Evolutionary conservation across 2,329 filamentous ascomycete species (phyloP), one percentile per base, ranked within the genome.

Genomic region (Colletotrichum tabaci): DNA sequence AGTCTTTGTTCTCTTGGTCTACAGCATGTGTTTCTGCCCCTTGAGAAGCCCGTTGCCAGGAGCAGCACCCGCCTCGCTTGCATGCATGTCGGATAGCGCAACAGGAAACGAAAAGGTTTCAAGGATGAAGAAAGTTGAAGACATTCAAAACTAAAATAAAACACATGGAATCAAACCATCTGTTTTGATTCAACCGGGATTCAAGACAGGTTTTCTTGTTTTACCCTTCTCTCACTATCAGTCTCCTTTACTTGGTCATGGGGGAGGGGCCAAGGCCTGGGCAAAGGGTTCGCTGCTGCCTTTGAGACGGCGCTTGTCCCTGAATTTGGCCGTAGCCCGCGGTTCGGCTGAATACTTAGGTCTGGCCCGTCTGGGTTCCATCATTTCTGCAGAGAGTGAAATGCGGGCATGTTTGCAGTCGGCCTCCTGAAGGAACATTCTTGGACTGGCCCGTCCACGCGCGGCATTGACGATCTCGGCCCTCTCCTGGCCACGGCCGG

Each of bases 181-280:
- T 61, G 57, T 26, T 52, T 40, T 57, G 61, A 65, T 65, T 53
- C 61, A 65, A 53, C 40, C 46, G 60, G 61, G 65, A 57, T 60
- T 53, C 18, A 65, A 52, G 53, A 60, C 66, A 69, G 35, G 38
- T 52, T 13, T n/a, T 9, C 35, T 30, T 44, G 38, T 44, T 44
- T 53, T 35, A 6, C 4, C 8, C 50, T 12, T 42, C 40, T 16
- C 21, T 23, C 47, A 21, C 15, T 62, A 21, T 42, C 16, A 26
- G 4, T 26, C 42, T 18, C 23, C 12, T 44, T 40, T 8, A 47
- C 30, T 30, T 30, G 30, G 30, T 8, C 7, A 30, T 7, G 6
- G 30, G 30, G 30, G 30, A 30, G 30, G 30, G 7, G 7, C 30
- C 30, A 30, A 1, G 30, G 30, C 30, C 8, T 23, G 3, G 4